Evolutionary conservation across 2,329 filamentous ascomycete genomes (phyloP).

Genomic region (Xylariaceae sp.): DNA sequence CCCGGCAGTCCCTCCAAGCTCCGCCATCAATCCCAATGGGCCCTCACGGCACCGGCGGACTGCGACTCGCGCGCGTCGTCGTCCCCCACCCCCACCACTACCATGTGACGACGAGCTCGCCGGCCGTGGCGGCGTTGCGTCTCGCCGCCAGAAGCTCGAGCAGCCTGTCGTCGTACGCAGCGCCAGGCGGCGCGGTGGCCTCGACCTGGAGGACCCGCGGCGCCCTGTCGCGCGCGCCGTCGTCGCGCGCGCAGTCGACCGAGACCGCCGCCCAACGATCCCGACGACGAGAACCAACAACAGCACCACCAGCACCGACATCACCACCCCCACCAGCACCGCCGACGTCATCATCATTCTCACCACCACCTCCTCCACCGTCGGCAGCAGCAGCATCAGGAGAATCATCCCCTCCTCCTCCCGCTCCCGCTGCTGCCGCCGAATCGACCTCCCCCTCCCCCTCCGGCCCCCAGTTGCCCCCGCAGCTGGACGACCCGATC

Average conservation of each 20-base stretch:
- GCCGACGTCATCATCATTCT: neutral
- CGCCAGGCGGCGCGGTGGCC: neutral
- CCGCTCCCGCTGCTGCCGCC: neutral
- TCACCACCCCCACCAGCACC: neutral
- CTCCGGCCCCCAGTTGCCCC: slow-evolving; percentile 3
- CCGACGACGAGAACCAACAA: no score
- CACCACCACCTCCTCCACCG: neutral
- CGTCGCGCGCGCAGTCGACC: neutral
- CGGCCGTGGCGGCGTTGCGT: neutral
- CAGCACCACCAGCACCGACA: no score
- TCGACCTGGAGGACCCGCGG: neutral
- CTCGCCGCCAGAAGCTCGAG: neutral
- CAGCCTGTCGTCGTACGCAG: neutral
- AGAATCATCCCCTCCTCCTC: neutral
- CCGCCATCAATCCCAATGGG: no score
- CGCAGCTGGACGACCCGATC: slow-evolving; percentile 30
- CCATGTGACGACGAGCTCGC: slow-evolving; percentile 1
- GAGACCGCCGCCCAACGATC: no score
- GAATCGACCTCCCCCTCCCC: neutral
- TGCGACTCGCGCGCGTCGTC: slow-evolving; percentile 18
- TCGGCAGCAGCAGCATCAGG: neutral
- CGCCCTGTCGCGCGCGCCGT: neutral
- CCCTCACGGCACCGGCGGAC: slow-evolving; percentile 13
- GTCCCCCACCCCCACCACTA: slow-evolving; percentile 4
- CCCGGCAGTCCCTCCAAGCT: no score